phyloP scores from a whole-genome alignment of 495 filamentous ascomycete species.

The Penicillium dipodomyicola region DNA sequence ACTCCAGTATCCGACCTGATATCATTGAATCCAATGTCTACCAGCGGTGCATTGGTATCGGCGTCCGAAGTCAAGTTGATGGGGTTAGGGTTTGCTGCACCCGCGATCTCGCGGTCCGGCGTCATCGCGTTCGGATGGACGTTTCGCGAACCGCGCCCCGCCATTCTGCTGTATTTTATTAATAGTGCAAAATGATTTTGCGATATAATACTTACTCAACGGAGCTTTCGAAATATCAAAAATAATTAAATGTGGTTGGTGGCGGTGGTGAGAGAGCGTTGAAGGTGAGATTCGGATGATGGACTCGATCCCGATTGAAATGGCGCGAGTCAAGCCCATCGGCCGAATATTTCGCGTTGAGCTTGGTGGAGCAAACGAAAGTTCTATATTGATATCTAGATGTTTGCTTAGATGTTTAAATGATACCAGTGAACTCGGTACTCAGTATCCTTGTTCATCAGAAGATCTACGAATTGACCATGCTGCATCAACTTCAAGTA shows the following conservation, averaged over 20 bases:
- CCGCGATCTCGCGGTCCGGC: background rate
- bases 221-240: background rate
- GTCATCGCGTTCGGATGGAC: background rate
- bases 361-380: background rate
- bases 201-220: background rate
- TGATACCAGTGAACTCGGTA: background rate
- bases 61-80: background rate
- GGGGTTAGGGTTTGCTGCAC: background rate
- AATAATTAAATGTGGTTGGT: background rate
- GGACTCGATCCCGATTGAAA: background rate
- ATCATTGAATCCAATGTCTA: background rate
- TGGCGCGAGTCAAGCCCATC: background rate
- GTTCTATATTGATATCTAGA: background rate
- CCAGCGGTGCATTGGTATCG: background rate
- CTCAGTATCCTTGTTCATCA: background rate
- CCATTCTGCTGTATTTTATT: background rate
- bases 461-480: background rate
- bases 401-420: background rate
- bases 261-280: background rate
- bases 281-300: background rate
- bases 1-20: background rate
- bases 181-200: background rate
- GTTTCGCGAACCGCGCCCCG: background rate
- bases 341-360: background rate
- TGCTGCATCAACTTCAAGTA: background rate